Base-by-base conservation (phyloP, 2,329 filamentous ascomycete species). In the Chalara sp. region DNA sequence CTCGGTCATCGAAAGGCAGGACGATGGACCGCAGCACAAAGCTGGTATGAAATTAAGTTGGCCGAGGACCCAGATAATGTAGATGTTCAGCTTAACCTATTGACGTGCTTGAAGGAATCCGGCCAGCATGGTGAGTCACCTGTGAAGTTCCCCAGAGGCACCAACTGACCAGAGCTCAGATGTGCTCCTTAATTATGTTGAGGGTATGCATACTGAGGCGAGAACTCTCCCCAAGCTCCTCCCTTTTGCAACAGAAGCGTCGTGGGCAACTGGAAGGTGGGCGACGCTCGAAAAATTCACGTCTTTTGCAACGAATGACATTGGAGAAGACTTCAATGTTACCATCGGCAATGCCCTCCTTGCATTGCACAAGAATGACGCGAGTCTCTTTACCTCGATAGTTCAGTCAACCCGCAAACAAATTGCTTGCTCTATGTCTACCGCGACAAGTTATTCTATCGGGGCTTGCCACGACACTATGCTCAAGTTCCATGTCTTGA, bases 41-140 rank as follows among this genome's bases (percentile, higher is more conserved):
- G 89, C 56, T 99, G 95, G 93, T 97, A 96, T 67, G 91, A 99
- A 65, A 83, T 96, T 57, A 85, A 91, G 56, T 76, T 97, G 33
- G 84, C 87, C 3, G 84, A 93, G 60, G 78, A 86, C 44, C 91
- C 92, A 0, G 75, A 84, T 48, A 85, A 95, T 63, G 66, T 79
- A 13, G 86, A 95, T 51, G 77, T 87, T 10, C 91, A 96, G 65
- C 76, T 88, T 51, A 87, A 95, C 60, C 76, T 99, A 35, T 73
- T 99, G 49, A 87, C 84, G 32, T 97, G 93, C 61, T 75, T 99
- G 7, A 91, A 90, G 64, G 90, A 96, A 65, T 95, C 91, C n/a
- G 93, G 92, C 0, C 93, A 97, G 65, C 86, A 96, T 69, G 88
- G 88, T 91, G 72, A 67, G 74, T 66, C 44, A 13, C 12, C 33